These are phyloP conservation scores for Draba incana DNA, from an alignment of 345 rosid species.

Conservation along the genomic window DNA sequence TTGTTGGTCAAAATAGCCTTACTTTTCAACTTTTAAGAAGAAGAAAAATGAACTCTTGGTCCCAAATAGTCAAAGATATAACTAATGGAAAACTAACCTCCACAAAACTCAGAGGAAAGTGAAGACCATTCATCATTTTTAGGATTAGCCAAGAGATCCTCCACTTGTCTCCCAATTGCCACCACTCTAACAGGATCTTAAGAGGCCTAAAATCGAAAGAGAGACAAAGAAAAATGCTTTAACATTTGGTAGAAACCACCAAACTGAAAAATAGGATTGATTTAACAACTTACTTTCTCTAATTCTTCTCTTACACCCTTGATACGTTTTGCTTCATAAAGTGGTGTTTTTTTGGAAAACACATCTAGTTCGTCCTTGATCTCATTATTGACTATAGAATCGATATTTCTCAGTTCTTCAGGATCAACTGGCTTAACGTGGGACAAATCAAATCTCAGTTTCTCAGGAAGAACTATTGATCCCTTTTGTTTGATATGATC, in stretches of 20 bases:
- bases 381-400: constrained; percentile 4
- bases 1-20: background rate
- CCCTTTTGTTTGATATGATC: constrained; percentile 87
- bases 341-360: constrained; percentile 41
- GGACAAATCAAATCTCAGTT: constrained; percentile 82
- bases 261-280: constrained; percentile 5
- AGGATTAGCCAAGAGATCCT: constrained; percentile 76
- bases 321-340: constrained; percentile 67
- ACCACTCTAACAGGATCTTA: constrained; percentile 88
- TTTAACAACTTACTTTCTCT: constrained; percentile 63
- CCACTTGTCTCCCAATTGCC: constrained; percentile 68
- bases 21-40: background rate
- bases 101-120: constrained; percentile 78
- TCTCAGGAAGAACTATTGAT: constrained; percentile 85
- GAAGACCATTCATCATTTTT: constrained; percentile 69
- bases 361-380: constrained; percentile 4
- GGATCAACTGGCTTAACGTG: constrained; percentile 50
- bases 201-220: constrained; percentile 48
- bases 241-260: background rate
- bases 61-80: background rate
- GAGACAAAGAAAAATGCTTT: background rate
- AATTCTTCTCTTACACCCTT: constrained; percentile 78
- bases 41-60: constrained; percentile 17
- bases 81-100: constrained; percentile 51
- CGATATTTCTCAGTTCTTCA: constrained; percentile 15